Evolutionary conservation across 2,329 filamentous ascomycete species (phyloP).

Genomic region (Hypocreales sp.): DNA sequence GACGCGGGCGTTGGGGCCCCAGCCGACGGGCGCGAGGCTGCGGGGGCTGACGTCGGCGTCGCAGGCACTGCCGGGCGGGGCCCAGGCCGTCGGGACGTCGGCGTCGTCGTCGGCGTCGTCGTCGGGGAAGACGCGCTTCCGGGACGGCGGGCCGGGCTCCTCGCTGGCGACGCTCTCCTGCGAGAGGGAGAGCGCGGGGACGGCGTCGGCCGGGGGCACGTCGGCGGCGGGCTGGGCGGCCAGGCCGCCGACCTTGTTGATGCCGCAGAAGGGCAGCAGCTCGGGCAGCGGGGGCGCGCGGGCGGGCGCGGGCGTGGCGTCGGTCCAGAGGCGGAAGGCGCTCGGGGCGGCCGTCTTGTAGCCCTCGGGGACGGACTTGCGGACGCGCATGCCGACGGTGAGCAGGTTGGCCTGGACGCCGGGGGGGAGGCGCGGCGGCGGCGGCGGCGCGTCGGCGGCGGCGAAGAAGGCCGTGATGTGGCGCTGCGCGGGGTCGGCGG

Average conservation of each 20-base stretch:
- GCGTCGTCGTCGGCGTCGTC: conserved; percentile 23
- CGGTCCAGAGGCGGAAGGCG: conserved; percentile 35
- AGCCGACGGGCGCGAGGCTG: conserved; percentile 20
- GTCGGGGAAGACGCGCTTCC: conserved; percentile 33
- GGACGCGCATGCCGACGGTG: conserved; percentile 83
- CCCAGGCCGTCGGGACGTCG: conserved; percentile 1
- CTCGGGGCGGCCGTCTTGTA: conserved; percentile 58
- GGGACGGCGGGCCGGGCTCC: conserved; percentile 11
- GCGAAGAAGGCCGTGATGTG: conserved; percentile 51
- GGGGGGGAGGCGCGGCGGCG: conserved; percentile 39
- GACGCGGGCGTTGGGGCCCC: conserved; percentile 23
- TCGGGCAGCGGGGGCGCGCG: conserved; percentile 31
- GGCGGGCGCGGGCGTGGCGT: conserved; percentile 9
- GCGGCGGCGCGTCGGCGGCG: conserved; percentile 16
- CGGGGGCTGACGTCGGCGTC: conserved; percentile 25
- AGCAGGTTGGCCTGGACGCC: conserved; percentile 70
- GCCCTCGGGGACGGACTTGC: conserved; percentile 84
- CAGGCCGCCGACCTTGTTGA: conserved; percentile 59
- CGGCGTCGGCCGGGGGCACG: conserved; percentile 19
- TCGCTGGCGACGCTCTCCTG: conserved; percentile 34
- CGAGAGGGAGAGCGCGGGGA: conserved; percentile 36
- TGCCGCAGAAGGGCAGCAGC: conserved; percentile 65
- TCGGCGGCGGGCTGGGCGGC: conserved; percentile 35
- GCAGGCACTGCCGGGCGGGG: conserved; percentile 8
- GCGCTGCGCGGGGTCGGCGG: conserved; percentile 41